Conservation (phyloP, 352 stramenopile species). For the Phytophthora macrochlamydospora region DNA sequence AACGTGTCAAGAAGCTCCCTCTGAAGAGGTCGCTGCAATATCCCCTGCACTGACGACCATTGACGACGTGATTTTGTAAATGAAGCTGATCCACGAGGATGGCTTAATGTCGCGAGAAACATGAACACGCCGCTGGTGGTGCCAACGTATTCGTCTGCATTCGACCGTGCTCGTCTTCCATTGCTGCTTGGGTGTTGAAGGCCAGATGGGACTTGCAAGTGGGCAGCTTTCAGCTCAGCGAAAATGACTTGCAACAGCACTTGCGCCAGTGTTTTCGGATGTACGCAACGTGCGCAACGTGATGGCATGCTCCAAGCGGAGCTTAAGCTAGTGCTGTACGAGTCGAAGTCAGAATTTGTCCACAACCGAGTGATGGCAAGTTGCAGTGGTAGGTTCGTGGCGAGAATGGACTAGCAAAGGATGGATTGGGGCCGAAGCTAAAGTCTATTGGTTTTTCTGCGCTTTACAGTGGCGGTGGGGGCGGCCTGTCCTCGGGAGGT, state of each 20-base stretch:
- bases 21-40: too few relatives aligned
- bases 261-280: not conserved
- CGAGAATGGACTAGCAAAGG: not conserved
- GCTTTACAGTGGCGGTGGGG: not conserved
- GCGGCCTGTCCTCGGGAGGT: not conserved
- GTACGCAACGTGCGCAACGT: not conserved
- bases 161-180: not conserved
- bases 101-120: too few relatives aligned
- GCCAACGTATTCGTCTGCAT: not conserved
- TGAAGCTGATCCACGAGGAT: too few relatives aligned
- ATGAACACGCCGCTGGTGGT: too few relatives aligned
- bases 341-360: too few relatives aligned
- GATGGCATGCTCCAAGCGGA: too few relatives aligned
- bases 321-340: too few relatives aligned
- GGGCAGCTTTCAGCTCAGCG: not conserved
- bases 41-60: too few relatives aligned
- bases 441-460: slow-evolving; percentile 2
- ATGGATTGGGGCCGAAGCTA: not conserved
- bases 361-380: too few relatives aligned
- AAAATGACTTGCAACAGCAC: not conserved
- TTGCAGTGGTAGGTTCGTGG: too few relatives aligned
- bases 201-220: not conserved
- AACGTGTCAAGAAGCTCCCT: too few relatives aligned
- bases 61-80: too few relatives aligned
- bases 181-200: not conserved